These are phyloP conservation scores for Fusarium avenaceum DNA, from an alignment of 2,329 filamentous ascomycete species.

Conservation along the genomic window DNA sequence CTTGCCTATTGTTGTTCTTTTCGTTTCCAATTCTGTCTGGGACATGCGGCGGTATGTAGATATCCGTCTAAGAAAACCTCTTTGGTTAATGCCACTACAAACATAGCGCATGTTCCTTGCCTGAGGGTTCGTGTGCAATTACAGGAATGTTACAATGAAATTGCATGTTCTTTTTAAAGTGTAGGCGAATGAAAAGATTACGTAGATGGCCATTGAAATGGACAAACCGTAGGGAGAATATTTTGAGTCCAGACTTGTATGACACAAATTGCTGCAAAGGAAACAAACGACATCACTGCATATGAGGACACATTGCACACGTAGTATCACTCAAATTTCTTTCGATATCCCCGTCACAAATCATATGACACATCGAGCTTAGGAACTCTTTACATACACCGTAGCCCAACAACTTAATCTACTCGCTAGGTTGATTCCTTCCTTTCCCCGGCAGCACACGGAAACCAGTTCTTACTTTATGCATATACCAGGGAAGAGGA, in stretches of 20 bases:
- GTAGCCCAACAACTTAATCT: not conserved
- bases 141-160: not conserved
- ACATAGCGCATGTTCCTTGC: slow-evolving; percentile 19
- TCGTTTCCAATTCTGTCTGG: slow-evolving; percentile 22
- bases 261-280: not conserved
- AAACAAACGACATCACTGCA: not conserved
- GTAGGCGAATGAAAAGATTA: not conserved
- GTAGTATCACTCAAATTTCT: no score
- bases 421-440: slow-evolving; percentile 3
- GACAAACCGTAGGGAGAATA: not conserved
- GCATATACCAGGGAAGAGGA: slow-evolving; percentile 26
- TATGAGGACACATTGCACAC: not conserved
- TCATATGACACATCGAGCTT: not conserved
- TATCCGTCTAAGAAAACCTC: slow-evolving; percentile 30
- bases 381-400: no score
- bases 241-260: not conserved
- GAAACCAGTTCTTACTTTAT: slow-evolving; percentile 22
- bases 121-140: not conserved
- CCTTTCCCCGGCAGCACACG: not conserved
- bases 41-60: slow-evolving; percentile 41
- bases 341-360: not conserved
- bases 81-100: slow-evolving; percentile 25
- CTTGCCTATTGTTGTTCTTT: slow-evolving; percentile 14
- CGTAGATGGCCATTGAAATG: no score
- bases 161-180: not conserved